Evolutionary conservation across 495 filamentous ascomycete genomes (phyloP), one percentile per base, ranked within the genome.

Genomic region (Penicillium longicatenatum): DNA sequence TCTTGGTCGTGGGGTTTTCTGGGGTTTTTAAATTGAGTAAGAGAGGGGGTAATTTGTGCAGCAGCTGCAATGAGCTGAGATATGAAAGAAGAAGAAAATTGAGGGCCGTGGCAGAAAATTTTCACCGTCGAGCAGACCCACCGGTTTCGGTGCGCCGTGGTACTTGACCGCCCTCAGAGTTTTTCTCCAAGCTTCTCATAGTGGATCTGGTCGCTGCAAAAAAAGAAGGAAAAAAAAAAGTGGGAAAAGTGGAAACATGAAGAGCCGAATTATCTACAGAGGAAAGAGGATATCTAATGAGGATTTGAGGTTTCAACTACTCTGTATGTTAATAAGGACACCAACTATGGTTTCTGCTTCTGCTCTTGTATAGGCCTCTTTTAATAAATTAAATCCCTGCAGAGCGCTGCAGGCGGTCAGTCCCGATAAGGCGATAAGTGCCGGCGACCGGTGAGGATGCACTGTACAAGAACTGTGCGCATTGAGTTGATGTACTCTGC

Each of bases 51-150:
- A 57, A 52, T 33, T 39, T n/a, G 37, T 45, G 65, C 53, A 55
- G 50, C 52, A 67, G 62, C 64, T 63, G 37, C 63, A 63, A 63
- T 19, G 59, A 63, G 64, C 64, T 63, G 64, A 57, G 63, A 52
- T 60, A 63, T 63, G 57, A 55, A 58, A 46, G 31, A 59, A 55
- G 51, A 65, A 55, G 58, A 59, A 54, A 59, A 44, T 24, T 29
- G 59, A 51, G 50, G 50, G 45, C 20, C 35, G 35, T 62, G 63
- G 59, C 63, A 54, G 52, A 54, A 66, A 66, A 63, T 66, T 66
- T 66, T 66, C 60, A 41, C 10, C 21, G 30, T 51, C 33, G 49
- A 37, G 4, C 7, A 55, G 63, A 42, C 33, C 59, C 59, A 65
- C 62, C 51, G 54, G 44, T 64, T 60, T 35, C 54, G 62, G 55